phyloP scores from a whole-genome alignment of 2,329 filamentous ascomycete genomes.

The Ophiostoma pallidulum region DNA sequence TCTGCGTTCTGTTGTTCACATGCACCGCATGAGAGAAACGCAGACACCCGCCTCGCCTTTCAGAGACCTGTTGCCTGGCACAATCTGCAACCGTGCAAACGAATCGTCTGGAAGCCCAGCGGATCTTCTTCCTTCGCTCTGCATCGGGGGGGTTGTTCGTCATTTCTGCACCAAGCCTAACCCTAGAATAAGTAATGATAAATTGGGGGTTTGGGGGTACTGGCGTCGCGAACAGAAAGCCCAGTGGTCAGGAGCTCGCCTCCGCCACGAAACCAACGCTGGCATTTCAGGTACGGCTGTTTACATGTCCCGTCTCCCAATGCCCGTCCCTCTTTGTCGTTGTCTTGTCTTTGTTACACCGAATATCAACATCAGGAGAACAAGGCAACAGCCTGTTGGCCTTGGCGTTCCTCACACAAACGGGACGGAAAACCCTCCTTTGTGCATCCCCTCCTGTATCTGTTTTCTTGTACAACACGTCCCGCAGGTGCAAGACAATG shows the following conservation, averaged over 20 bases:
- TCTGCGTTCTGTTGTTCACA: not conserved
- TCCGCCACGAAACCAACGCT: not conserved
- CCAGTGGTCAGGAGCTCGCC: not conserved
- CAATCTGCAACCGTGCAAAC: not conserved
- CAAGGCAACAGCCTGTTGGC: not conserved
- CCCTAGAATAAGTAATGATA: not conserved
- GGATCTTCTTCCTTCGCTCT: not conserved
- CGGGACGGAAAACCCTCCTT: too few relatives aligned
- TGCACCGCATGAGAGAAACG: conserved; percentile 3
- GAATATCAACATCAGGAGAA: conserved; percentile 5
- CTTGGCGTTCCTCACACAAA: too few relatives aligned
- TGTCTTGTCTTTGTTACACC: not conserved
- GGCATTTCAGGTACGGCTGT: not conserved
- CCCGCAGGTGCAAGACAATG: not conserved
- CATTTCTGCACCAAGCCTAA: not conserved
- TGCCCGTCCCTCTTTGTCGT: too few relatives aligned
- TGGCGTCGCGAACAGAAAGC: too few relatives aligned
- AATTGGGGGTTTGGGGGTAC: too few relatives aligned
- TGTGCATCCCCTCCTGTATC: too few relatives aligned
- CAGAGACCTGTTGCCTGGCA: not conserved
- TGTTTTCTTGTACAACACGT: too few relatives aligned
- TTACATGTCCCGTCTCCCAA: not conserved
- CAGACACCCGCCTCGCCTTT: not conserved
- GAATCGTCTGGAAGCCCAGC: not conserved
- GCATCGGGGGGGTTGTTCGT: not conserved